phyloP scores from a whole-genome alignment of 2,329 filamentous ascomycete genomes.

The Apiospora hydei region DNA sequence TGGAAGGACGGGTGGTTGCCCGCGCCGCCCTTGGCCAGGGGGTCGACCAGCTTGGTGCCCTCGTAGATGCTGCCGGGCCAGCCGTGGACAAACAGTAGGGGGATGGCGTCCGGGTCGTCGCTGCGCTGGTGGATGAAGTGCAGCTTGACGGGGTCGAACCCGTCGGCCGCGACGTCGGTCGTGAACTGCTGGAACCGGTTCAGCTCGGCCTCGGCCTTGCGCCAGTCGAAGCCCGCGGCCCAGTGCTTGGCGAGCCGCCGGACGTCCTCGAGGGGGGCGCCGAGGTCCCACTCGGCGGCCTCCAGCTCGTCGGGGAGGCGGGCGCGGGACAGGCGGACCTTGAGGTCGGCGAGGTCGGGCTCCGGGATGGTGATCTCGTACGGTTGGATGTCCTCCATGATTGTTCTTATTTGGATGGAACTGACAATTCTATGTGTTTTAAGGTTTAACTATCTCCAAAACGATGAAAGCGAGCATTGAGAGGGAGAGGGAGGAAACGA shows the following conservation, averaged over 20 bases:
- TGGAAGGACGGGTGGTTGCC: conserved; percentile 49
- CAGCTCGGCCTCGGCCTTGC: conserved; percentile 61
- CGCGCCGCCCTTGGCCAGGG: conserved; percentile 37
- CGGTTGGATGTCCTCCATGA: conserved; percentile 31
- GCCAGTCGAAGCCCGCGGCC: conserved; percentile 67
- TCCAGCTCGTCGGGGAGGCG: conserved; percentile 65
- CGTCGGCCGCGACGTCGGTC: conserved; percentile 59
- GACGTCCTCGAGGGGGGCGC: conserved; percentile 65
- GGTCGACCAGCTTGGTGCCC: conserved; percentile 60
- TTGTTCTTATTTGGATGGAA: conserved; percentile 18
- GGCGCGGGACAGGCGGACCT: conserved; percentile 60
- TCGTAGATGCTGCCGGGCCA: conserved; percentile 68
- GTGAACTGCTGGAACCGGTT: conserved; percentile 68
- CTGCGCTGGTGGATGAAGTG: conserved; percentile 67
- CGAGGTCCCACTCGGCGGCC: conserved; percentile 61
- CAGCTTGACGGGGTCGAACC: conserved; percentile 64
- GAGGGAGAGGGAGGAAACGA: no score
- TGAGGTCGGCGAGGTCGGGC: conserved; percentile 58
- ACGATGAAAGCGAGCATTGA: no score
- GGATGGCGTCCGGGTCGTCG: conserved; percentile 50
- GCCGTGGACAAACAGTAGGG: conserved; percentile 40
- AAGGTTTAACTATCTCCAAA: no score
- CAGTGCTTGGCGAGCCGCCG: conserved; percentile 65
- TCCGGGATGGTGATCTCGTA: conserved; percentile 62
- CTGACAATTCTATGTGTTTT: background rate